These are phyloP conservation scores for Russula earlei DNA, from an alignment of 768 basidiomycete genomes.

Conservation along the genomic window DNA sequence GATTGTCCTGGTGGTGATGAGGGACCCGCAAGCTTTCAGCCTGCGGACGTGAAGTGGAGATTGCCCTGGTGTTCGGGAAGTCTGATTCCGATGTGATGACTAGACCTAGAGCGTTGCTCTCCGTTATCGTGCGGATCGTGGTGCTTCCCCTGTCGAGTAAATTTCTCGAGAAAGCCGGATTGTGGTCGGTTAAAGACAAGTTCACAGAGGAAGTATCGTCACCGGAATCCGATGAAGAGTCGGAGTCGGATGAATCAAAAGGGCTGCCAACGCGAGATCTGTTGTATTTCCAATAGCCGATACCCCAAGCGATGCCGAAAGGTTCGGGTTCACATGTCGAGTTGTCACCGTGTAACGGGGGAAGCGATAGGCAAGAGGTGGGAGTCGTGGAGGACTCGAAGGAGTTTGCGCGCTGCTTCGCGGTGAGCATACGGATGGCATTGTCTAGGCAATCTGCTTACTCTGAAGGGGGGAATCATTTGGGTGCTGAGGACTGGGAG, in stretches of 20 bases:
- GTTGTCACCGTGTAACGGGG: accelerated
- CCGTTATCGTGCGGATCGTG: neutral
- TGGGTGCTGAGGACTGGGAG: no score
- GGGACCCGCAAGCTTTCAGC: slow-evolving; percentile 2
- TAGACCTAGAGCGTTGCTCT: neutral
- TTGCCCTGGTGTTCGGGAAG: neutral
- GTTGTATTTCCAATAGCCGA: neutral
- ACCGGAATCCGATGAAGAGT: neutral
- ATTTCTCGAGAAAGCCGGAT: neutral
- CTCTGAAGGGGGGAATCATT: no score
- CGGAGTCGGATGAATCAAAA: slow-evolving; percentile 1
- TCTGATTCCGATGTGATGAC: neutral
- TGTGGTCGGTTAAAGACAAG: neutral
- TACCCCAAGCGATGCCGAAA: neutral
- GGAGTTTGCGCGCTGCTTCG: neutral
- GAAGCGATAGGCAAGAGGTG: neutral
- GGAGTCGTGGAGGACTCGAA: neutral
- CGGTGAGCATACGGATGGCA: neutral
- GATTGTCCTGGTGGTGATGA: slow-evolving; percentile 3
- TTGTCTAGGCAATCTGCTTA: no score
- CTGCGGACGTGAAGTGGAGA: neutral
- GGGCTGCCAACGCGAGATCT: neutral
- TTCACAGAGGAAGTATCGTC: neutral
- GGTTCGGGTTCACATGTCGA: neutral
- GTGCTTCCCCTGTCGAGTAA: neutral